Evolutionary conservation across 176 grass and related monocot genomes (phyloP).

Genomic region (Panicum miliaceum): DNA sequence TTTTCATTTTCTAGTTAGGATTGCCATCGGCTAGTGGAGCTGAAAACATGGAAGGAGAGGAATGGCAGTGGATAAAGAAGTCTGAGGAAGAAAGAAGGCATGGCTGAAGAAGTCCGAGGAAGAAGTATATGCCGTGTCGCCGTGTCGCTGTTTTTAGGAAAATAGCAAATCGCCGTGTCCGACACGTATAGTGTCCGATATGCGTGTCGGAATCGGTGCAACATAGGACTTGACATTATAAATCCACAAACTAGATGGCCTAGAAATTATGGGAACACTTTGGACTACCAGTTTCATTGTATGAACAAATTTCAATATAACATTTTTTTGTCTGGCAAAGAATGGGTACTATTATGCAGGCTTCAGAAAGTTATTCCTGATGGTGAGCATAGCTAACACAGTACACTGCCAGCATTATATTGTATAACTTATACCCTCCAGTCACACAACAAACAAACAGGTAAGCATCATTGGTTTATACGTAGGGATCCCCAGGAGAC

Average conservation of each 20-base stretch:
- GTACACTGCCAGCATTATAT: too few relatives aligned
- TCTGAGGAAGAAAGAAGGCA: too few relatives aligned
- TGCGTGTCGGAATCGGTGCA: too few relatives aligned
- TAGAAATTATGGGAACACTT: neutral
- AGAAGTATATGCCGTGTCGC: too few relatives aligned
- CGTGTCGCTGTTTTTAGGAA: too few relatives aligned
- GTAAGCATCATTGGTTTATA: neutral
- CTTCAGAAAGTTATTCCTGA: neutral
- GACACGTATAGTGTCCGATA: too few relatives aligned
- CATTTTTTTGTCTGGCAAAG: neutral
- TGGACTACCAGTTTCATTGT: neutral
- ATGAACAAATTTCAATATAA: neutral
- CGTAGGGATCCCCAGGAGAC: neutral
- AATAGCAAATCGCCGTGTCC: too few relatives aligned
- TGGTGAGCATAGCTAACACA: neutral
- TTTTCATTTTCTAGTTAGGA: too few relatives aligned
- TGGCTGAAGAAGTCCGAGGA: too few relatives aligned
- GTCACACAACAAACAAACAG: neutral
- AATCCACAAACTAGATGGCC: neutral
- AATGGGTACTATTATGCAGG: neutral
- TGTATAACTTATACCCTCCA: neutral
- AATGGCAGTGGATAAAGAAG: too few relatives aligned
- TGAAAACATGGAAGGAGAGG: too few relatives aligned
- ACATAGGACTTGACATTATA: slow-evolving; percentile 24
- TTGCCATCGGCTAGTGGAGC: too few relatives aligned